Conservation (phyloP, 2,329 filamentous ascomycete genomes). For the Penicillium glabrum region DNA sequence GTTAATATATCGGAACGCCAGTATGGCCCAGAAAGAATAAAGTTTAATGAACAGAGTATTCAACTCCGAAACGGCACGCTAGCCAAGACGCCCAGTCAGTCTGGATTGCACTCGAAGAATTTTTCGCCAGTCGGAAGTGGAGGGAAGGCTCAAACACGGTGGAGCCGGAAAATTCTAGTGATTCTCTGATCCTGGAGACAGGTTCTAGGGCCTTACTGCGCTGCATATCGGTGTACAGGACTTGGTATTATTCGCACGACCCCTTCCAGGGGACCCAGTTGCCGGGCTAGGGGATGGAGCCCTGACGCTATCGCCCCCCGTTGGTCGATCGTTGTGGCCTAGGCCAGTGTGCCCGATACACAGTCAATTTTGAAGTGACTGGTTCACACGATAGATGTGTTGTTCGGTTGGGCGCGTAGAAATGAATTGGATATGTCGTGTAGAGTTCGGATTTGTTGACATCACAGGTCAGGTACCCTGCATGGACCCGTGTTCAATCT, state of each 20-base stretch:
- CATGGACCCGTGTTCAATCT: background rate
- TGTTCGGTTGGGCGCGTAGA: slow-evolving; percentile 1
- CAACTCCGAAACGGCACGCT: background rate
- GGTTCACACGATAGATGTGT: background rate
- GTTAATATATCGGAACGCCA: background rate
- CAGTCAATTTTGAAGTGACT: background rate
- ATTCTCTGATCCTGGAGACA: background rate
- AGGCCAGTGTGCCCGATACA: slow-evolving; percentile 1
- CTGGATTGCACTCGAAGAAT: background rate
- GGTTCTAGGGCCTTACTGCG: background rate
- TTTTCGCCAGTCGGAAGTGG: background rate
- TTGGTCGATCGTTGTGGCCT: slow-evolving; percentile 10
- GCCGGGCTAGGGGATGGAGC: slow-evolving; percentile 6
- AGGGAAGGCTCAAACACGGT: background rate
- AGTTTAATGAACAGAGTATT: background rate
- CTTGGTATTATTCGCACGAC: background rate
- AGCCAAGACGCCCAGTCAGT: slow-evolving; percentile 1
- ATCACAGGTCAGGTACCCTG: background rate
- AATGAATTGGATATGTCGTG: background rate
- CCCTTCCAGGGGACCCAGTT: slow-evolving; percentile 1
- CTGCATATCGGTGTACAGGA: background rate
- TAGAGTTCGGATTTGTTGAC: background rate
- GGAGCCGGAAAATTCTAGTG: slow-evolving; percentile 1
- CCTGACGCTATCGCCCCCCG: slow-evolving; percentile 8
- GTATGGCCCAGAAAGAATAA: background rate